Conservation (phyloP, 2,329 filamentous ascomycete species). For the Diatrype stigma region DNA sequence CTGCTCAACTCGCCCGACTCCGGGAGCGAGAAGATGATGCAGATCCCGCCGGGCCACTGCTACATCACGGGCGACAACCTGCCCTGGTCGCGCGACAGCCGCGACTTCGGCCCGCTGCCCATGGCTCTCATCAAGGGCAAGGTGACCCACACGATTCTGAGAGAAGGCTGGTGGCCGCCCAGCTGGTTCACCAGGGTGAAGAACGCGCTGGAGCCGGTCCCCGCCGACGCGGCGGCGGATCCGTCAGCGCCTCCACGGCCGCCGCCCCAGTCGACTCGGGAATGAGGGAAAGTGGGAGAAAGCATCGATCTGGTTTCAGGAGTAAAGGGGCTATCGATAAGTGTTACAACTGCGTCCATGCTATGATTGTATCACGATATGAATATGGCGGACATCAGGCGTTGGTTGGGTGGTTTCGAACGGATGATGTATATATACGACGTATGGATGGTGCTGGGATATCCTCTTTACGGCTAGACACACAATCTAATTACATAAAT, state of each 20-base stretch:
- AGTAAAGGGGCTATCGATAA: too few species aligned
- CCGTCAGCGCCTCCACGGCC: too few species aligned
- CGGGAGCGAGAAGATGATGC: slow-evolving; percentile 54
- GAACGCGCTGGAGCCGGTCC: slow-evolving; percentile 34
- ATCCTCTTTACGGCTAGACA: neutral
- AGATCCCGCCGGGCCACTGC: slow-evolving; percentile 86
- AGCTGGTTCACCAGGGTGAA: slow-evolving; percentile 47
- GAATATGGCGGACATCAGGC: too few species aligned
- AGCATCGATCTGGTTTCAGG: too few species aligned
- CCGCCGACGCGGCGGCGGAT: neutral
- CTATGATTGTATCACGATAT: too few species aligned
- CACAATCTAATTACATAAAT: slow-evolving; percentile 1
- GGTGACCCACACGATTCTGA: slow-evolving; percentile 55
- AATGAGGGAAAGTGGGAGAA: too few species aligned
- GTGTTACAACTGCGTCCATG: too few species aligned
- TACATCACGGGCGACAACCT: slow-evolving; percentile 90
- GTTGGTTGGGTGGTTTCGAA: neutral
- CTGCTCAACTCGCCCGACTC: slow-evolving; percentile 57
- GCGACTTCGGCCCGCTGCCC: slow-evolving; percentile 80
- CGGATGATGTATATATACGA: neutral
- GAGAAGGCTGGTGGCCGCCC: slow-evolving; percentile 39
- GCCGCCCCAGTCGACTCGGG: too few species aligned
- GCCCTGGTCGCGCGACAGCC: slow-evolving; percentile 77
- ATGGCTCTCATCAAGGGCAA: slow-evolving; percentile 82
- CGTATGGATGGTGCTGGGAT: neutral